Base-by-base conservation (phyloP, 768 basidiomycete species). In the Boletus speciosus region DNA sequence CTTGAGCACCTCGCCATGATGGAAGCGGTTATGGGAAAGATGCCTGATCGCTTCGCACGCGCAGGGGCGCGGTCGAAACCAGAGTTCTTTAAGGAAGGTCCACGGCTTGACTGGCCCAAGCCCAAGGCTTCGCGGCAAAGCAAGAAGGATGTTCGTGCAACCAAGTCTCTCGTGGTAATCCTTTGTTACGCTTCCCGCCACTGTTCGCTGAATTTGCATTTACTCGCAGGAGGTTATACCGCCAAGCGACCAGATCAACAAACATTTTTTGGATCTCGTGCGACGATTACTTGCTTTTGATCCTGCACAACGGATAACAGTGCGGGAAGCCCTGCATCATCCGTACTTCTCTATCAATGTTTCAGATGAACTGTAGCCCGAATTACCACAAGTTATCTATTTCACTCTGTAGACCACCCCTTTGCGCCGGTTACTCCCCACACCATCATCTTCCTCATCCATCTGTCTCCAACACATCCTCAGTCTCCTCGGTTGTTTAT, bases 1-100 rank as follows among this genome's bases (percentile, higher is more conserved):
- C 81, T 98, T 9, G 97, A 99, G 70, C 97, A 99, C 72, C 83
- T 99, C 14, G 97, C 96, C 38, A 99, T 99, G 97, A 99, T 99
- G 97, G 95, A 98, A 70, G 87, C 90, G 70, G 97, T 98, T 37
- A 98, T 98, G 90, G 96, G 96, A 54, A 91, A 90, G 75, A 95
- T 98, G 88, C 92, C 95, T 0, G 85, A 89, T 47, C 84, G 86
- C 6, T 93, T 96, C 66, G 83, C 84, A 37, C 80, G 87, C 40
- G 78, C 80, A 41, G 88, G 87, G 16, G 83, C 86, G 9, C 80
- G 88, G 44, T 82, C 85, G 47, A 95, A 95, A 64, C 85, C 93
- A 8, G 95, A 98, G 66, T 97, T 90, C 71, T 98, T 99, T 78
- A 93, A 90, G 67, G 88, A 90, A 21, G 86, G 83, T 31, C 72